phyloP scores from a whole-genome alignment of 2,329 filamentous ascomycete species.

The Sporothrix brunneoviolacea region DNA sequence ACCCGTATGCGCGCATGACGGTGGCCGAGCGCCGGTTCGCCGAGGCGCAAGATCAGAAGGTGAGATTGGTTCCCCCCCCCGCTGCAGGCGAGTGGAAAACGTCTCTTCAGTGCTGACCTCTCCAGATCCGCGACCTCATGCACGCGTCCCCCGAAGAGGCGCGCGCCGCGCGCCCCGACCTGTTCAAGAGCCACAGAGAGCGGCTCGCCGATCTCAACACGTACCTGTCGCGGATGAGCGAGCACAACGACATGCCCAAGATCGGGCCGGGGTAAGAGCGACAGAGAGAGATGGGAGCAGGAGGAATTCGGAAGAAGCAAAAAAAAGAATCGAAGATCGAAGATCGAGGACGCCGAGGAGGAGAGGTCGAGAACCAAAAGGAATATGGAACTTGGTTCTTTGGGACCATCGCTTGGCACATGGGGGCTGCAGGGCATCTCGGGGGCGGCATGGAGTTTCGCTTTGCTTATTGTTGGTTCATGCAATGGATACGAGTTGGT shows the following conservation, averaged over 20 bases:
- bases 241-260: constrained; percentile 94
- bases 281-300: not conserved
- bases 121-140: constrained; percentile 65
- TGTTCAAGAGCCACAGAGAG: constrained; percentile 95
- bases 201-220: constrained; percentile 92
- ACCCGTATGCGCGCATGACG: constrained; percentile 55
- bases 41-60: constrained; percentile 73
- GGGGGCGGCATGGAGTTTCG: no score
- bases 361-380: not conserved
- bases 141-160: constrained; percentile 46
- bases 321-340: not conserved
- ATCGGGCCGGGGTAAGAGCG: constrained; percentile 50
- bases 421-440: no score
- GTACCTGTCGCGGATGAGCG: constrained; percentile 83
- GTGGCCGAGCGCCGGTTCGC: constrained; percentile 77
- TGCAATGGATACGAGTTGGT: no score
- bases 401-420: no score
- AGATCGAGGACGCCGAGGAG: not conserved
- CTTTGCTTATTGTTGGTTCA: no score
- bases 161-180: constrained; percentile 53
- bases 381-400: no score
- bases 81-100: no score
- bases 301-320: not conserved
- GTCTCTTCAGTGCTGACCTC: constrained; percentile 29
- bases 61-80: not conserved